Evolutionary conservation across 192 early-diverging fungal species (phyloP).

Genomic region (Mortierella claussenii): DNA sequence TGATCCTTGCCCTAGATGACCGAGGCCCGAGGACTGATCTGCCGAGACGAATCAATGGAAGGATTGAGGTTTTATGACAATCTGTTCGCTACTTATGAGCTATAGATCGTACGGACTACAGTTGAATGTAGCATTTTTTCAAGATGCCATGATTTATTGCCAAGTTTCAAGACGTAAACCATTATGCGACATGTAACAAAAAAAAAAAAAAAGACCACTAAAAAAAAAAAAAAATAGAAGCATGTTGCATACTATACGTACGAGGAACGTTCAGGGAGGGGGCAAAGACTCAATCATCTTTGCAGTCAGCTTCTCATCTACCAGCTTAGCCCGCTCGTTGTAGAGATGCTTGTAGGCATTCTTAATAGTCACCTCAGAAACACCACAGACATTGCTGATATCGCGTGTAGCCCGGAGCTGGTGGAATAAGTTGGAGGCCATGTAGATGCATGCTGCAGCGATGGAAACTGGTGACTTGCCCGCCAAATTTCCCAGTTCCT

Average conservation of each 20-base stretch:
- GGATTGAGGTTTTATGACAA: conserved; percentile 90
- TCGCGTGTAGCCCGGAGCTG: conserved; percentile 76
- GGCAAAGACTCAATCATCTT: conserved; percentile 57
- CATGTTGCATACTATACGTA: too few relatives aligned
- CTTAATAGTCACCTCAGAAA: conserved; percentile 95
- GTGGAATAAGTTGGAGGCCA: conserved; percentile 79
- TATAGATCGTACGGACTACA: conserved; percentile 2
- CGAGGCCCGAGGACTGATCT: conserved; percentile 82
- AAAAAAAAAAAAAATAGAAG: conserved; percentile 14
- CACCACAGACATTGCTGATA: conserved; percentile 87
- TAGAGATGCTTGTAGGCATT: conserved; percentile 82
- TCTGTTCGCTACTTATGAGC: conserved; percentile 51
- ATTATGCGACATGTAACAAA: too few relatives aligned
- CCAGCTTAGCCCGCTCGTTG: conserved; percentile 64
- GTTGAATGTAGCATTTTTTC: background rate
- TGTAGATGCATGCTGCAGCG: conserved; percentile 91
- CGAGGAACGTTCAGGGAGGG: conserved; percentile 48
- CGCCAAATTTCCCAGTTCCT: conserved; percentile 85
- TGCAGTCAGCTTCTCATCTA: conserved; percentile 56
- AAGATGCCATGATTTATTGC: too few relatives aligned
- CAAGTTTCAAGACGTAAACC: too few relatives aligned
- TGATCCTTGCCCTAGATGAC: conserved; percentile 62
- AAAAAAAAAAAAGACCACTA: conserved; percentile 5
- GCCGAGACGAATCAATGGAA: conserved; percentile 88
- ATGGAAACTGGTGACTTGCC: conserved; percentile 93